Base-by-base conservation (phyloP, 371 early-diverging fungal genomes). In the Mortierella sp. region DNA sequence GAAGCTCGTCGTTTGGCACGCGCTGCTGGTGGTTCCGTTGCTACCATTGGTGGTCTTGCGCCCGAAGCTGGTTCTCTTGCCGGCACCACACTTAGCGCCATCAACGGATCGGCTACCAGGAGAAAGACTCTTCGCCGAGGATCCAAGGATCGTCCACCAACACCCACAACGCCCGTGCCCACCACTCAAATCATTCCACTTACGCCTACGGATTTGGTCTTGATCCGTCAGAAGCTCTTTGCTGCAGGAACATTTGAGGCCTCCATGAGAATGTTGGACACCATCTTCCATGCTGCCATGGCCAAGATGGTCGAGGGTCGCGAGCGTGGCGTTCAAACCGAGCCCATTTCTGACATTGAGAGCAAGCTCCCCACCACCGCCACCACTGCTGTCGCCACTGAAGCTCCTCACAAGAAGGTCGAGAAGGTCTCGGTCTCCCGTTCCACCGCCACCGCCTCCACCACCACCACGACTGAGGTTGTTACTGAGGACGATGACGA, bases 261-360 rank as follows among this genome's bases (percentile, higher is more conserved):
- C 8, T 67, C 74, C 24, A 74, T 74, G 74, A 49, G 74, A 6
- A 74, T 74, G 74, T 39, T 74, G 53, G 74, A 74, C 41, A 74
- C 74, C 2, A 74, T 74, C 45, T 67, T 74, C 63, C 74, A 74
- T 60, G 74, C 74, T 0, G 74, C 74, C 22, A 74, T 74, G 74
- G 74, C 74, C 57, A 74, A 74, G 68, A 74, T 74, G 74, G 64
- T 74, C 22, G 74, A 74, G 54, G 74, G 74, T 43, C 67, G 67
- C 19, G 74, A 74, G 44, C 74, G 74, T 59, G 74, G 74, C 31
- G 57, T 74, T 10, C 74, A 74, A 41, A 74, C 74, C 19, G 74
- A 74, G 21, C 63, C 74, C 0, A 48, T 74, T 6, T 17, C 47
- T n/a, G n/a, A n/a, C n/a, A n/a, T n/a, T n/a, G n/a, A n/a, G n/a